Evolutionary conservation across 169 alveolate species (phyloP).

Genomic region (Plasmodium malariae): DNA sequence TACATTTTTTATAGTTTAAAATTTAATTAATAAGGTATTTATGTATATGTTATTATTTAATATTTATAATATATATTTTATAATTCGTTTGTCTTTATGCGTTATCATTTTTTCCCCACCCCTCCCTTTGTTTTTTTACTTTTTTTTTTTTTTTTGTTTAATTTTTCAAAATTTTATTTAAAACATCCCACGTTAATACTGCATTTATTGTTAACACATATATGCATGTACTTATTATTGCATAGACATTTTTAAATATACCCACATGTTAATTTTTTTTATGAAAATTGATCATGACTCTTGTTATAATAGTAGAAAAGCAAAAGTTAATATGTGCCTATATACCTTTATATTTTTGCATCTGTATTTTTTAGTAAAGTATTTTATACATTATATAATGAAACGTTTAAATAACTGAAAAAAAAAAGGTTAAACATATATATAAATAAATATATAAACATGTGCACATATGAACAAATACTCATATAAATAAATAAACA

Average conservation of each 20-base stretch:
- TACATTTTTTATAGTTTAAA: slow-evolving; percentile 26
- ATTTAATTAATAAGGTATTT: slow-evolving; percentile 20
- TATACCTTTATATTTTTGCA: not conserved
- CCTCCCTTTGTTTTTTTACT: not conserved
- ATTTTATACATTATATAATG: slow-evolving; percentile 1
- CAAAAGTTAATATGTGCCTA: slow-evolving; percentile 1
- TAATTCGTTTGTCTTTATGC: slow-evolving; percentile 23
- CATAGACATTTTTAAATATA: slow-evolving; percentile 16
- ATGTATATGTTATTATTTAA: slow-evolving; percentile 4
- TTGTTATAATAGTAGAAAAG: not conserved
- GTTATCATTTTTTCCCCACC: not conserved
- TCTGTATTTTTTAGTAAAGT: slow-evolving; percentile 24
- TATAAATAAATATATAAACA: too few relatives aligned
- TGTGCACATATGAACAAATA: too few relatives aligned
- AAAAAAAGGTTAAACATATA: too few relatives aligned
- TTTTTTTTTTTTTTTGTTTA: slow-evolving; percentile 26
- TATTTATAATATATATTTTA: slow-evolving; percentile 1
- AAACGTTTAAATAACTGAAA: too few relatives aligned
- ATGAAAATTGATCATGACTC: slow-evolving; percentile 14
- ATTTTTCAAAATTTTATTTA: slow-evolving; percentile 23
- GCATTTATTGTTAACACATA: slow-evolving; percentile 11
- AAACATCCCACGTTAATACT: slow-evolving; percentile 13
- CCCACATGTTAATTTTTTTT: not conserved
- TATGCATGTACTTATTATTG: not conserved
- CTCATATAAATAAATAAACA: too few relatives aligned